Evolutionary conservation across 805 yeast species (phyloP).

Genomic region (Schwanniomyces sp.): DNA sequence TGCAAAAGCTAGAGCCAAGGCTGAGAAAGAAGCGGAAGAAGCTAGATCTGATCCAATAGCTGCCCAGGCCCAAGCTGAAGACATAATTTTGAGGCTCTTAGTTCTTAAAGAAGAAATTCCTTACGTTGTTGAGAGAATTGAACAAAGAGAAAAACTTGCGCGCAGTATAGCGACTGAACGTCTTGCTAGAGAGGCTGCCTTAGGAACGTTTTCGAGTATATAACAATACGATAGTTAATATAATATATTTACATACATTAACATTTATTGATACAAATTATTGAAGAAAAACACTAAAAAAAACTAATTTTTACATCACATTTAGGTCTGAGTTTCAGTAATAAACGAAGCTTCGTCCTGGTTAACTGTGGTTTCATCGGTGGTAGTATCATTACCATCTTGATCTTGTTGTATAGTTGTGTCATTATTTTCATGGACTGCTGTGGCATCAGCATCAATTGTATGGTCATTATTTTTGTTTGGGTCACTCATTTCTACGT

Average conservation of each 20-base stretch:
- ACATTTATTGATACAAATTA: background rate
- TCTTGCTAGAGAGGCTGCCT: constrained; percentile 47
- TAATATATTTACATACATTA: background rate
- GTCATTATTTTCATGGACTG: constrained; percentile 46
- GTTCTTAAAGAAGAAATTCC: constrained; percentile 62
- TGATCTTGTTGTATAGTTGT: constrained; percentile 48
- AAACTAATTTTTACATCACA: background rate
- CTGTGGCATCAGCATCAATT: constrained; percentile 49
- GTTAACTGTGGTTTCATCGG: constrained; percentile 37
- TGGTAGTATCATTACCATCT: constrained; percentile 49
- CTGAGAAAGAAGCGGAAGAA: constrained; percentile 43
- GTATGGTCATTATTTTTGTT: constrained; percentile 16
- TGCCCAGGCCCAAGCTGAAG: constrained; percentile 53
- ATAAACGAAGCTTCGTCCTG: constrained; percentile 23
- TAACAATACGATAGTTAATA: background rate
- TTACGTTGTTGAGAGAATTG: constrained; percentile 59
- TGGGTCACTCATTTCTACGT: constrained; percentile 1
- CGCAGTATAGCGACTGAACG: constrained; percentile 56
- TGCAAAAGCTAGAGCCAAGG: constrained; percentile 49
- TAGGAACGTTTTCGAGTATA: constrained; percentile 25
- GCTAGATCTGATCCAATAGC: constrained; percentile 43
- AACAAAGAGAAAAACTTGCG: constrained; percentile 60
- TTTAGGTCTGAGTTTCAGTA: constrained; percentile 11
- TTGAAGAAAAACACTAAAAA: background rate
- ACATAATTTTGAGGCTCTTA: constrained; percentile 69